phyloP scores from a whole-genome alignment of 495 filamentous ascomycete genomes.

The Bacidia gigantensis region DNA sequence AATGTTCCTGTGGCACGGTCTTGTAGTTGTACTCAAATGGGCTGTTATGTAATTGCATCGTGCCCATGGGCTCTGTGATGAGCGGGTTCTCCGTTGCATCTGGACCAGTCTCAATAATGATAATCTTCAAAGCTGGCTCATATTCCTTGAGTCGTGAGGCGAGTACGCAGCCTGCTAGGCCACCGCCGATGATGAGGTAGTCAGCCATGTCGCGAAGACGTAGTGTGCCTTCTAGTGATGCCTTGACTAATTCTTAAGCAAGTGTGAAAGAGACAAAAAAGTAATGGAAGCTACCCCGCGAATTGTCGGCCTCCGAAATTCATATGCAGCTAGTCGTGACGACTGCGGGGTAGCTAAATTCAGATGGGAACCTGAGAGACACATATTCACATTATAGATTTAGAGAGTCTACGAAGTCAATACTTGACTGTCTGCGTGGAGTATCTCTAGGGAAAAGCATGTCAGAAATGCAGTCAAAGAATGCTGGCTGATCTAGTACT shows the following conservation, averaged over 20 bases:
- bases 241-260: background rate
- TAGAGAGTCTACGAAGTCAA: too few relatives aligned
- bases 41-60: conserved; percentile 1
- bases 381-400: too few relatives aligned
- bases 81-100: conserved; percentile 18
- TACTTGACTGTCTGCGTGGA: too few relatives aligned
- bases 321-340: too few relatives aligned
- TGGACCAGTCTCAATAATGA: conserved; percentile 26
- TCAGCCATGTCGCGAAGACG: conserved; percentile 9
- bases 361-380: too few relatives aligned
- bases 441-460: too few relatives aligned
- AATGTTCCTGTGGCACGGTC: conserved; percentile 25
- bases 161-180: conserved; percentile 23
- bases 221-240: background rate
- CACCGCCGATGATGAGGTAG: conserved; percentile 25
- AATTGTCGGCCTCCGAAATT: too few relatives aligned
- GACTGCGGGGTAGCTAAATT: too few relatives aligned
- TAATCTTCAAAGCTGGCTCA: conserved; percentile 14
- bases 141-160: conserved; percentile 18
- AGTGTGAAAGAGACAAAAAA: background rate
- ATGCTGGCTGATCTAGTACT: too few relatives aligned
- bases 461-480: too few relatives aligned
- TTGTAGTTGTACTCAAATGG: conserved; percentile 26
- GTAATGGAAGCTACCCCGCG: background rate
- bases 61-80: conserved; percentile 14